Evolutionary conservation across 805 yeast species (phyloP), one percentile per base, ranked within the genome.

Genomic region (Hanseniaspora jakobsenii): DNA sequence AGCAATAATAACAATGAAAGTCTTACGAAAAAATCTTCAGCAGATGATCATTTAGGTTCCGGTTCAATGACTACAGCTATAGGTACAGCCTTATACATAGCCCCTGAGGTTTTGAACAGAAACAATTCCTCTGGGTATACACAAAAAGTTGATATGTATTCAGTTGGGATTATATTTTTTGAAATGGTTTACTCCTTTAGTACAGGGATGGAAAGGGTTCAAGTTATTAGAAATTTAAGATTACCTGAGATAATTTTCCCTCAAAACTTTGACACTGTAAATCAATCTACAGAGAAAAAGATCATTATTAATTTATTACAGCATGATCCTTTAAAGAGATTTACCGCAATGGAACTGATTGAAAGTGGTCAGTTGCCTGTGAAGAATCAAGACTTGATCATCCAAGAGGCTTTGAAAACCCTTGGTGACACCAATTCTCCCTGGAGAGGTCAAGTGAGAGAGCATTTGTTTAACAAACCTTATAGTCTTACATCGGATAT

Each of bases 131-230:
- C 32, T 19, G 46, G 46, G 2, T 91, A 91, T 58, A 79, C 89
- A 57, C 95, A 83, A 51, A 91, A 91, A 53, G 94, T 91, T 30
- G 99, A 91, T 59, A 79, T 91, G 81, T 91, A 86, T 58, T 86
- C 98, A 0, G 63, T 91, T 32, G 99, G 99, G 3, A 76, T 91
- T 28, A 91, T 91, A 1, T 85, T 91, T 56, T 91, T 91, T 59
- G 98, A 91, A 58, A 91, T 91, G 98, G 73, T 85, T 23, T 85
- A 78, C 57, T 69, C 78, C 1, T 69, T 89, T 53, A 68, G 70
- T n/a, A 91, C 99, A 0, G 87, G 85, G 2, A 91, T 91, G 96
- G 99, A 91, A 58, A 70, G 98, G 42, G 85, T 81, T 9, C 69
- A 71, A 37, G 82, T 77, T 6, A 62, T 91, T n/a, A 72, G 76